phyloP scores from a whole-genome alignment of 148 eudicot species.

The Fallopia convolvulus region DNA sequence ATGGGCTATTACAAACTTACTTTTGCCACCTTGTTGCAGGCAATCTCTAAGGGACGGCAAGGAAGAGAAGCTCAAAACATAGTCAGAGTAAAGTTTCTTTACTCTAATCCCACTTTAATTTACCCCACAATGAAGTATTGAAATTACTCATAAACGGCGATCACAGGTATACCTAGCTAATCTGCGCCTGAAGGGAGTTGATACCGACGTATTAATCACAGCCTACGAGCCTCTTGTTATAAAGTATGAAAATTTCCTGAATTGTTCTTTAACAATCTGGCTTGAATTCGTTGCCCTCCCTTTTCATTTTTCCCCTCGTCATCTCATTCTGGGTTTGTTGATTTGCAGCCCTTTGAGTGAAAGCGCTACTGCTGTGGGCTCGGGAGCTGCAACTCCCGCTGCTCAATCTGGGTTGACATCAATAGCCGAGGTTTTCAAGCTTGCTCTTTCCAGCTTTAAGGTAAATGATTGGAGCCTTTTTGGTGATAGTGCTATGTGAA shows the following conservation, averaged over 20 bases:
- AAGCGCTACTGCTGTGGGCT: slow-evolving; percentile 72
- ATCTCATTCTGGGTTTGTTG: not conserved
- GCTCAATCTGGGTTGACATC: slow-evolving; percentile 62
- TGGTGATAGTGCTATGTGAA: slow-evolving; percentile 23
- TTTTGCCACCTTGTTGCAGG: slow-evolving; percentile 33
- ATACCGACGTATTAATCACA: slow-evolving; percentile 68
- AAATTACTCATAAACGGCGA: not conserved
- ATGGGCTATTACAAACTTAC: not conserved
- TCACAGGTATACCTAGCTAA: slow-evolving; percentile 87
- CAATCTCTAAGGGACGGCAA: slow-evolving; percentile 88
- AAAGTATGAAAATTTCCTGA: slow-evolving; percentile 38
- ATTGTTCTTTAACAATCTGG: not conserved
- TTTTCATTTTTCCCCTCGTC: not conserved
- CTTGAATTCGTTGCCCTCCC: not conserved
- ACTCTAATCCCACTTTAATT: not conserved
- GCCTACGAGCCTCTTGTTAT: slow-evolving; percentile 82
- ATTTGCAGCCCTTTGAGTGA: slow-evolving; percentile 74
- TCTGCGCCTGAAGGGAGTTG: slow-evolving; percentile 82
- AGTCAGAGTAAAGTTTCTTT: slow-evolving; percentile 45
- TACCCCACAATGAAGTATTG: not conserved
- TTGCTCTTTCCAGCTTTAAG: slow-evolving; percentile 67
- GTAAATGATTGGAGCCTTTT: slow-evolving; percentile 86
- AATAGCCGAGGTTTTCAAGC: slow-evolving; percentile 66
- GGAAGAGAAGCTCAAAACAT: slow-evolving; percentile 90
- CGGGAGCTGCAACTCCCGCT: slow-evolving; percentile 70